Base-by-base conservation (phyloP, 495 filamentous ascomycete species). In the Penicillium desertorum region DNA sequence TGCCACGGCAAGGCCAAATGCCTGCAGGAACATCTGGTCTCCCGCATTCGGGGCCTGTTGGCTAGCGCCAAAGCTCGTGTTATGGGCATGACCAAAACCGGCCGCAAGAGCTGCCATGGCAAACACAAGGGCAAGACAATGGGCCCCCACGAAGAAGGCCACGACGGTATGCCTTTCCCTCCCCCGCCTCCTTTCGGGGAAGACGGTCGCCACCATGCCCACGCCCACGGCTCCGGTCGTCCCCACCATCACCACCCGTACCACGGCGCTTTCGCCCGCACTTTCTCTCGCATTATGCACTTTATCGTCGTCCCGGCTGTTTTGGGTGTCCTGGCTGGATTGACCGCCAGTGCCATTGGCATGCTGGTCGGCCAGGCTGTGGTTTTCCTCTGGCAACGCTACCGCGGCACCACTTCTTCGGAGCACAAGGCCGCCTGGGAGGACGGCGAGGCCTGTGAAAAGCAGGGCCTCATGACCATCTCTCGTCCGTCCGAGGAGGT, bases 311-410 rank as follows among this genome's bases (percentile, higher is more conserved):
- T 81, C 19, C 76, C 76, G 10, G 76, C 75, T 20, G 53, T 77
- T 12, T 63, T 79, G 8, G 80, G 80, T 42, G 72, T 81, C 41
- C 57, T 78, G 27, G 79, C 79, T 44, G 80, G 80, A 42, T 62
- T 83, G 54, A 69, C 72, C 5, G 79, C 80, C 39, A 77, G 76
- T 52, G 77, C 76, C n/a, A 62, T 83, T 32, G 80, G 80, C 46
- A 83, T 81, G 79, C 61, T 81, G 36, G 71, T 81, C 17, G 80
- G 79, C 41, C 78, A 83, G 66, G 54, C 71, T 16, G 69, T 78
- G 30, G 69, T 81, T 22, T 81, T 76, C 67, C 27, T 81, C 48
- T 83, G 80, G 80, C 71, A 71, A 48, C 75, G 76, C 42, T 73
- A 72, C 63, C 73, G 76, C 55, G 73, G 70, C 43, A 58, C 63